Evolutionary conservation across 1,284 basidiomycete genomes (phyloP), one percentile per base, ranked within the genome.

Genomic region (Volvariella volvacea): DNA sequence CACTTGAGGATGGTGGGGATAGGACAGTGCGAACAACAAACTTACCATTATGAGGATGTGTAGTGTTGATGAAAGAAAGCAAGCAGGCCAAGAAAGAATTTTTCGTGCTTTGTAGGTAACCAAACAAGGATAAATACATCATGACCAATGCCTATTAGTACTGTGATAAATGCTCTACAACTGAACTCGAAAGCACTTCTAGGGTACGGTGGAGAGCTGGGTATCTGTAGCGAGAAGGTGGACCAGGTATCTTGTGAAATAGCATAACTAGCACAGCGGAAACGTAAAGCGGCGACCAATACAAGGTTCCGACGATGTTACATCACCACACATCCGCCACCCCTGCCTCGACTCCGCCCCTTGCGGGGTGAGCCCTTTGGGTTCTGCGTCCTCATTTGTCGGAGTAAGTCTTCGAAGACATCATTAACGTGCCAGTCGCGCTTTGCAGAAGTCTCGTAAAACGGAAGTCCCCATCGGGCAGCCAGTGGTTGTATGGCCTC

Each of bases 391-490:
- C 81, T 73, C 83, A 92, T 86, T 56, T 88, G 87, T 48, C 77
- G 71, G 38, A 88, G 64, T 30, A 92, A 70, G 49, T 88, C 85
- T 51, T 88, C 80, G 57, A 92, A 92, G 9, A 87, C 85, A 37
- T 87, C 84, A 8, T 67, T 66, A 42, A 92, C 74, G 55, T 91
- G 80, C 83, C 86, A 88, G 53, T 89, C 81, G 45, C 76, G 73
- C 59, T 90, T 87, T 4, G 89, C 86, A 3, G 83, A 87, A 2
- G 89, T 91, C 64, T 92, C 90, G 61, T 86, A 92, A 58, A 89
- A 88, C 1, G 87, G 85, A 16, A 88, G 64, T 37, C 71, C 70
- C 89, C 89, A 92, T 6, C 71, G 67, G 37, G 64, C 66, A 4
- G 83, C 78, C 4, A 90, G 71, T 7, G 75, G 65, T 53, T 84